Conservation (phyloP, 306 rosid species). For the Cucurbita pepo region DNA sequence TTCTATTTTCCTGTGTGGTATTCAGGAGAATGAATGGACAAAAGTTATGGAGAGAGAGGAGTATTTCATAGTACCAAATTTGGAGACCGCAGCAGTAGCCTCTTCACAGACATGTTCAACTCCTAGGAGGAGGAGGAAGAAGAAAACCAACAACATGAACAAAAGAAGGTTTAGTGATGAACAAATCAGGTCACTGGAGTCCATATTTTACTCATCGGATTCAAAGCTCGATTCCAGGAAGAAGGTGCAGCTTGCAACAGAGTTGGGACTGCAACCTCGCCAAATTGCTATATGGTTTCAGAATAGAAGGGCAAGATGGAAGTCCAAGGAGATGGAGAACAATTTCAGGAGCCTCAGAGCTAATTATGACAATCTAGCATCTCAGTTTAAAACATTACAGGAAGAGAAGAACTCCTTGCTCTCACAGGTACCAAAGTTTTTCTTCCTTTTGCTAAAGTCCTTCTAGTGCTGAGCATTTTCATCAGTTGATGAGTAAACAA, state of each 20-base stretch:
- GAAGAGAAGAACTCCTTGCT: constrained; percentile 64
- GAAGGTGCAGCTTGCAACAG: constrained; percentile 65
- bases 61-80: background rate
- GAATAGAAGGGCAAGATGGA: constrained; percentile 93
- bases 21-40: background rate
- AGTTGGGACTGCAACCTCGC: constrained; percentile 81
- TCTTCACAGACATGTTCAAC: background rate
- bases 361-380: constrained; percentile 40
- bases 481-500: background rate
- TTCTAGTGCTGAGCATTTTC: constrained; percentile 7
- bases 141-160: constrained; percentile 13
- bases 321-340: constrained; percentile 66
- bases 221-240: constrained; percentile 73
- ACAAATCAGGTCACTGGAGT: constrained; percentile 55
- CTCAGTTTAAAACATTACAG: constrained; percentile 46
- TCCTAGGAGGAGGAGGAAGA: constrained; percentile 38
- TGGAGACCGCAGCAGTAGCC: background rate
- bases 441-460: background rate
- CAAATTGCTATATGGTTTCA: constrained; percentile 98
- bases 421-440: constrained; percentile 32
- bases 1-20: background rate
- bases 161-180: constrained; percentile 71
- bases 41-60: constrained; percentile 40
- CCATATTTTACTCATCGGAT: constrained; percentile 50
- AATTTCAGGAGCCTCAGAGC: constrained; percentile 51